Evolutionary conservation across 805 yeast species (phyloP), one percentile per base, ranked within the genome.

Genomic region (Yamadazyma scolyti): DNA sequence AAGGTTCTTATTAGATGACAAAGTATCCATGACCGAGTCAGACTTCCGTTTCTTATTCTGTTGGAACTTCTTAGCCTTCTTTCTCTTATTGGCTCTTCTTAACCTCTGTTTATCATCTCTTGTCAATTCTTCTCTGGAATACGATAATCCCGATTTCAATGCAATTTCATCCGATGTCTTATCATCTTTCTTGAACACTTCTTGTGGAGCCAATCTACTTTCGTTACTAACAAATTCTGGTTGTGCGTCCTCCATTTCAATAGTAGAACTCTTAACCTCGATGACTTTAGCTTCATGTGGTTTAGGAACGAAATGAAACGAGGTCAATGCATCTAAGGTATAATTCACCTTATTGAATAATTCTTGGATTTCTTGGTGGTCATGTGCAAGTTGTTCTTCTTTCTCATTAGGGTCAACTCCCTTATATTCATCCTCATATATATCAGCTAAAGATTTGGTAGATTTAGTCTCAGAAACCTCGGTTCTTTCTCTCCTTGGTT

Each of bases 241-340:
- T 61, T 88, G 97, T 1, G 96, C 93, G 51, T 93, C 97, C 61
- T 90, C 98, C 95, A 90, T 85, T 2, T 81, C 52, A 29, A 93
- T 81, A 4, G 95, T 80, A 34, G 89, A 82, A 22, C 88, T 86
- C 53, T 82, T 86, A 50, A 93, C 79, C 36, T 84, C 88, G 40
- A 90, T 63, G 14, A 80, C 62, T 46, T 85, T 82, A 43, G 48
- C 54, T 54, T 84, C 80, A 22, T 84, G 77, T 11, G 96, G 95
- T 57, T 82, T 85, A 30, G 98, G 98, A 39, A 88, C 74, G 64
- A 82, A 93, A 54, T 88, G 94, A 42, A 96, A 95, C n/a, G 97
- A 88, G 30, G 94, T 78, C 34, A 90, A 68, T 4, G 96, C 79
- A 56, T 93, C 97, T 29, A 90, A 73, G 45, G 82, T 82, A 48